Conservation (phyloP, 371 early-diverging fungal genomes). For the Zopfochytrium polystomum region DNA sequence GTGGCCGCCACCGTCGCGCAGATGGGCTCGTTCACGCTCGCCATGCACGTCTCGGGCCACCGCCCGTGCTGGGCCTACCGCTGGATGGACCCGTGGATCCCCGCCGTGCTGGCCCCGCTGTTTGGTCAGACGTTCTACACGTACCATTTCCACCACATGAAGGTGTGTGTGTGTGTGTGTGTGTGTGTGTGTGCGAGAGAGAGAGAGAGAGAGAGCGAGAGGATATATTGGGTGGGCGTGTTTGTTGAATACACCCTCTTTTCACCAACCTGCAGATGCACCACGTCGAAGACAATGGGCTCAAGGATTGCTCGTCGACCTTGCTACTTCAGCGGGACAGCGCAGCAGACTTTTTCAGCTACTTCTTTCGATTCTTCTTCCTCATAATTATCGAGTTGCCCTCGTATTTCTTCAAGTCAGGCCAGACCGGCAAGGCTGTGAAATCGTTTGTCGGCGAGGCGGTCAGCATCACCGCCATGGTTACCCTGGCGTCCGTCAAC, state of each 20-base stretch:
- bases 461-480: conserved; percentile 9
- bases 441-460: conserved; percentile 20
- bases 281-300: conserved; percentile 42
- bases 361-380: conserved; percentile 40
- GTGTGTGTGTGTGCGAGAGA: too few species aligned
- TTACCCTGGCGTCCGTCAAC: conserved; percentile 17
- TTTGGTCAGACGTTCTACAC: conserved; percentile 41
- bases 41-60: conserved; percentile 20
- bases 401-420: conserved; percentile 28
- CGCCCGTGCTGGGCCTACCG: conserved; percentile 5
- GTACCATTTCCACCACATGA: conserved; percentile 42
- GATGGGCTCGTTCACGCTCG: conserved; percentile 13
- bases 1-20: conserved; percentile 15
- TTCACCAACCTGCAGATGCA: conserved; percentile 24
- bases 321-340: conserved; percentile 38
- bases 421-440: conserved; percentile 14
- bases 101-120: conserved; percentile 32
- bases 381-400: conserved; percentile 31
- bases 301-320: conserved; percentile 32
- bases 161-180: conserved; percentile 18
- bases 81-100: conserved; percentile 21
- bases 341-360: conserved; percentile 30
- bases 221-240: too few species aligned
- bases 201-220: too few species aligned
- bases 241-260: too few species aligned